Evolutionary conservation across 257 asterid genomes (phyloP), one percentile per base, ranked within the genome.

Genomic region (Solanum microdontum): DNA sequence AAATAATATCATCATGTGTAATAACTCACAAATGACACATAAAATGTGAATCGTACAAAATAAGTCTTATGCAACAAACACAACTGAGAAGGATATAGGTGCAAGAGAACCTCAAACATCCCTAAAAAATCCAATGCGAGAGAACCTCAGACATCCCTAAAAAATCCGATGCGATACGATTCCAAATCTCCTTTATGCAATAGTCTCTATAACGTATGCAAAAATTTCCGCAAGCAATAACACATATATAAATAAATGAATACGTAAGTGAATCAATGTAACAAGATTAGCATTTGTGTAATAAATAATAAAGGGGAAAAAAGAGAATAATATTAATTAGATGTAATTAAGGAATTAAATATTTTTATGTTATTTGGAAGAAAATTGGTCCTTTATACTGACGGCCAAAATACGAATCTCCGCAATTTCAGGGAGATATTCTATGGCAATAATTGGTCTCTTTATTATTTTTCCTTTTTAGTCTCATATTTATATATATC

Each of bases 71-170:
- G 0, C 32, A 2, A 10, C 3, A 62, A 62, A n/a, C 1, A 10
- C 3, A 10, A 62, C 5, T n/a, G 0, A 10, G 3, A 62, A n/a
- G 1, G 6, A 1, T 9, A 4, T 4, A n/a, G 15, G 12, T 62
- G 1, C 4, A 11, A 23, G 14, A 60, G 6, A 60, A 23, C 5
- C 23, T 48, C 0, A 48, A 0, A 48, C 23, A 48, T 48, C 3
- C 8, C 58, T 48, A 48, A 14, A 48, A 48, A 13, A 4, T 0
- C 0, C 5, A 0, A 0, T 62, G 5, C 0, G 15, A 23, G 30
- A 62, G 6, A 62, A n/a, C 26, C 62, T 51, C 4, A 17, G 0
- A 51, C 10, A 51, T 51, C 6, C 7, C 55, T 0, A 45, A 60
- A 21, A n/a, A 8, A 60, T 0, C 13, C 0, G 2, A 0, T 58